Base-by-base conservation (phyloP, 2,329 filamentous ascomycete genomes). In the Thielaviopsis punctulata region DNA sequence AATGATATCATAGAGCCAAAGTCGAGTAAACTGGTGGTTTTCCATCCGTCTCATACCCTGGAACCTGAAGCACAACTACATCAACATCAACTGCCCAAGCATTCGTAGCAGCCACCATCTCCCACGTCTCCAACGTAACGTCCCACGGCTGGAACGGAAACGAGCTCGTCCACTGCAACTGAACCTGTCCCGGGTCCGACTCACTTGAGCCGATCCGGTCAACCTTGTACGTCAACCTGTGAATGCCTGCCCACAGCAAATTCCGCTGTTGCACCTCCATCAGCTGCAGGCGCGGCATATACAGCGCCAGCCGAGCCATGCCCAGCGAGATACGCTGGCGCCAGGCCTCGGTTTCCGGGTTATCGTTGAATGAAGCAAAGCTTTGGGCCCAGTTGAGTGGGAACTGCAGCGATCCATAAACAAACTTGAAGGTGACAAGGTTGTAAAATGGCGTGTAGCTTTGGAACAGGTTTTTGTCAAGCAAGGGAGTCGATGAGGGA, bases 201-300 rank as follows among this genome's bases (percentile, higher is more conserved):
- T 12, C 12, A 19, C 45, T 21, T 6, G 33, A 5, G 6, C 25
- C 39, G 2, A 36, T 15, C 1, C 25, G n/a, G 4, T 52, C 27
- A 13, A 57, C 54, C 10, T 19, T 41, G 48, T 60, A 60, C 39
- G 51, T 48, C 18, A 60, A 55, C 24, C 55, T 45, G 39, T 60
- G 58, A 53, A 56, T 58, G n/a, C 58, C 58, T 1, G 58, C 58
- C 52, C 57, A 60, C 58, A 60, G 59, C 13, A 59, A 53, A 15
- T 57, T 57, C n/a, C 58, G 52, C 48, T 60, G 58, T 33, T 51
- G 53, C 30, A 60, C 46, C 10, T 49, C 51, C 54, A 60, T 50
- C 22, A 52, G 51, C 19, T 49, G 54, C 19, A 65, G 39, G 15
- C 30, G 27, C 10, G 58, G 58, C 56, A 60, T 60, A n/a, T 55